phyloP scores from a whole-genome alignment of 306 rosid species.

The Acacia crassicarpa region DNA sequence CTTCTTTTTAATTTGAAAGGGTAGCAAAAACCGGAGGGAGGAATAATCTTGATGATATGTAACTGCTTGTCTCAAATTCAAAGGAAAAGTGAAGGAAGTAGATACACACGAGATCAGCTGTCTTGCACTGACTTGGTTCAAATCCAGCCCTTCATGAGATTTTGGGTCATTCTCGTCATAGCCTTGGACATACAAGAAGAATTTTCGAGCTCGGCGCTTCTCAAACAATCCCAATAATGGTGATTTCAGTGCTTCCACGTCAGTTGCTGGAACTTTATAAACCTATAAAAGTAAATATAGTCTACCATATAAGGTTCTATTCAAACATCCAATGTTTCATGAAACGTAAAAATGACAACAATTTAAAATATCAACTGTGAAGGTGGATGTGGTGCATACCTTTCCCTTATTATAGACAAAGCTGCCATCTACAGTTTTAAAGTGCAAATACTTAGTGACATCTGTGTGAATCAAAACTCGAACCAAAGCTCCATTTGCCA shows the following conservation, averaged over 20 bases:
- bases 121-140: slow-evolving; percentile 49
- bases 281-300: slow-evolving; percentile 30
- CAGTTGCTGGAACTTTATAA: slow-evolving; percentile 59
- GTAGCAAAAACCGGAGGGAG: not conserved
- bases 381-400: slow-evolving; percentile 24
- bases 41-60: not conserved
- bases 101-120: slow-evolving; percentile 44
- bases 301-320: not conserved
- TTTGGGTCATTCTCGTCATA: slow-evolving; percentile 51
- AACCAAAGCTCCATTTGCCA: slow-evolving; percentile 60
- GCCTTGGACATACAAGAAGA: slow-evolving; percentile 57
- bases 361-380: slow-evolving; percentile 1
- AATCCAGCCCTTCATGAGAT: slow-evolving; percentile 57
- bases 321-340: slow-evolving; percentile 8
- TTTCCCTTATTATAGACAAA: slow-evolving; percentile 62
- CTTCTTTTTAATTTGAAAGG: not conserved
- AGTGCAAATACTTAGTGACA: slow-evolving; percentile 56
- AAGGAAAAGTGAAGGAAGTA: not conserved
- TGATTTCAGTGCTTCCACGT: slow-evolving; percentile 64
- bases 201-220: slow-evolving; percentile 58
- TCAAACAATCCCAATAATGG: slow-evolving; percentile 58
- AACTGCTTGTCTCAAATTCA: not conserved
- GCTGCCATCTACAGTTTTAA: slow-evolving; percentile 63
- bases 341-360: not conserved
- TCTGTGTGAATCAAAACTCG: slow-evolving; percentile 60